A percentile compares a stretch with the other conserved stretches of the same genome.
These are phyloP conservation scores for Penicillium sp. DNA, from an alignment of 2,329 filamentous ascomycete species.

Conservation along the genomic window DNA sequence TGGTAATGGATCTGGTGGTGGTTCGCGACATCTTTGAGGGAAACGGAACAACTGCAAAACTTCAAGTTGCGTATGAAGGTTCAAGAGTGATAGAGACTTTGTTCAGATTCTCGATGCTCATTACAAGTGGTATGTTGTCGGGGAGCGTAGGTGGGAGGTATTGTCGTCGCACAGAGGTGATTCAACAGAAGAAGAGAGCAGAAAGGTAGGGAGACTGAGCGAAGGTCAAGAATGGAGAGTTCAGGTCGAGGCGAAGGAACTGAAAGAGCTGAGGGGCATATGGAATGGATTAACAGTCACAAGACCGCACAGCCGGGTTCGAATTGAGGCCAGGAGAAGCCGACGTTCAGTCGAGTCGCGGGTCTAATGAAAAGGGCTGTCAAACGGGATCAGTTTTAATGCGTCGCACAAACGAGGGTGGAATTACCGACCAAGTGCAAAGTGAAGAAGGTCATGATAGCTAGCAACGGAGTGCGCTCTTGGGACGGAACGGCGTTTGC, in stretches of 20 bases:
- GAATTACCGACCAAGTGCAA: constrained; percentile 12
- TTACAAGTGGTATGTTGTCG: constrained; percentile 22
- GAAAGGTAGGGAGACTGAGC: constrained; percentile 6
- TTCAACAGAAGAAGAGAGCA: background rate
- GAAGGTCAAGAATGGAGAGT: constrained; percentile 20
- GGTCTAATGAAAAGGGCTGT: constrained; percentile 16
- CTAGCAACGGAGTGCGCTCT: constrained; percentile 9
- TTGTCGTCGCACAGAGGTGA: constrained; percentile 15
- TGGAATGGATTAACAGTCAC: constrained; percentile 2
- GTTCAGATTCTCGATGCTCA: constrained; percentile 15
- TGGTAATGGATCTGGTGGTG: constrained; percentile 20
- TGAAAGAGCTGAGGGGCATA: background rate
- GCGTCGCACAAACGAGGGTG: background rate
- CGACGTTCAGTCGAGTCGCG: constrained; percentile 20
- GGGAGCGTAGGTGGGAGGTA: constrained; percentile 16
- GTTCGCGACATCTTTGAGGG: constrained; percentile 18
- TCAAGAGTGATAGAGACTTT: background rate
- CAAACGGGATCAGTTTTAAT: constrained; percentile 21
- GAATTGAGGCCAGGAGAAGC: constrained; percentile 19
- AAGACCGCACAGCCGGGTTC: constrained; percentile 21
- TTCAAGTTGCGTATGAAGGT: background rate
- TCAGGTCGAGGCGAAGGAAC: constrained; percentile 6
- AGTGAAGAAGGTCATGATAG: constrained; percentile 24
- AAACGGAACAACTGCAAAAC: background rate
- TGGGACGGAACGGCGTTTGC: constrained; percentile 20